Conservation (phyloP, 225 moss, liverwort and hornwort species). For the Physcomitrium patens region DNA sequence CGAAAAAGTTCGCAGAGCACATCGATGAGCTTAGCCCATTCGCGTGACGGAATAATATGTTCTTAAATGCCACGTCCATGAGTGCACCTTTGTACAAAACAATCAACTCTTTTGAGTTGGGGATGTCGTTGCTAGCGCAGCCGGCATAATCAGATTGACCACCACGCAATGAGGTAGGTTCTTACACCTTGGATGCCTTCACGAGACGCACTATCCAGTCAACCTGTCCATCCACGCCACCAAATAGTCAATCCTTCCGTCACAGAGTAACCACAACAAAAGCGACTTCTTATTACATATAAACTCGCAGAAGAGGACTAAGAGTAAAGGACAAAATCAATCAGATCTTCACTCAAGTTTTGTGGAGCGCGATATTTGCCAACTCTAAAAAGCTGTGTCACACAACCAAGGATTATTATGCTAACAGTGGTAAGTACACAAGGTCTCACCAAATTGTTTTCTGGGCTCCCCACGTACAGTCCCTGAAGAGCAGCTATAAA, state of each 20-base stretch:
- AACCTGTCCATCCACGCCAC: conserved; percentile 29
- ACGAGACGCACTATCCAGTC: conserved; percentile 34
- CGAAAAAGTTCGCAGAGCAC: conserved; percentile 33
- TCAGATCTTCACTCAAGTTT: too few relatives aligned
- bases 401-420: too few relatives aligned
- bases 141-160: neutral
- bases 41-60: conserved; percentile 26
- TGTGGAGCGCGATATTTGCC: too few relatives aligned
- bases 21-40: conserved; percentile 25
- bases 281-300: too few relatives aligned
- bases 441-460: conserved; percentile 46
- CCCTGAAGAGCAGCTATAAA: conserved; percentile 40
- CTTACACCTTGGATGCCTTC: conserved; percentile 30
- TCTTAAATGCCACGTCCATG: conserved; percentile 14
- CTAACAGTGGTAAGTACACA: neutral
- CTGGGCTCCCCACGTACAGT: conserved; percentile 37
- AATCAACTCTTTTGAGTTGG: conserved; percentile 2
- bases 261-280: too few relatives aligned
- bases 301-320: too few relatives aligned
- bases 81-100: neutral
- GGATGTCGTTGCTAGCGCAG: neutral
- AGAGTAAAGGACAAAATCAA: too few relatives aligned
- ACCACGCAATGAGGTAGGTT: conserved; percentile 13
- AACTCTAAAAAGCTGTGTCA: too few relatives aligned
- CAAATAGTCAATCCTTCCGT: too few relatives aligned